Base-by-base conservation (phyloP, 2,329 filamentous ascomycete genomes). In the Calonectria leucothoes region DNA sequence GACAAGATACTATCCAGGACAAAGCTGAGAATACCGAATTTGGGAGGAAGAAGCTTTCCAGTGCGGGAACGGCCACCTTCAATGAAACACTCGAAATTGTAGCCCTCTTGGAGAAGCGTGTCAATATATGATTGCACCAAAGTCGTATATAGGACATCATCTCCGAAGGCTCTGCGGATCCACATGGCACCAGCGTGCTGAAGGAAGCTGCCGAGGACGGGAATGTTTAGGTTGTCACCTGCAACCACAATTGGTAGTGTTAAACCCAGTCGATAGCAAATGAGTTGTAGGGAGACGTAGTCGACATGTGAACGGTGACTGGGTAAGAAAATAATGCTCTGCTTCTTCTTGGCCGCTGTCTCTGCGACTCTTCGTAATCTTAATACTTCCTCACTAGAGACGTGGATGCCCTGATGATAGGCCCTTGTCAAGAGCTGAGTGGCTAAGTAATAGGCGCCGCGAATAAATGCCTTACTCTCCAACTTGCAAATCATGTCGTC, bases 401-500 rank as follows among this genome's bases (percentile, higher is more conserved):
- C 95, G 83, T 99, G 97, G 66, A 99, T 98, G 12, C 95, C 97
- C 86, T 98, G 96, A 81, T 98, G 95, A 83, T 99, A 99, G 7
- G 97, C 96, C 74, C 97, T 89, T 6, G 96, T 97, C 74, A 98
- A 88, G 59, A 98, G 88, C 85, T 98, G 96, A 1, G 96, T 98
- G 61, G 89, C 89, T 48, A 98, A 82, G 83, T 98, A 99, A 83
- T 98, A 98, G 59, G 97, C 96, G 29, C 95, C 92, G 63, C 97
- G 89, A 78, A 99, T 98, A 82, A 98, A 98, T 2, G 91, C 88
- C 82, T 96, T 97, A 88, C 94, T 97, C 85, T 99, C 97, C 89
- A 98, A 96, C 86, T 99, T 99, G 90, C 96, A 98, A 75, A 99
- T 98, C 97, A 99, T 98, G 75, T 93, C 92, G 82, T 98, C 95